A percentile compares a stretch with the other conserved stretches of the same genome.
Evolutionary conservation across 2,329 filamentous ascomycete species (phyloP).

Genomic region (Laburnicola sp.): DNA sequence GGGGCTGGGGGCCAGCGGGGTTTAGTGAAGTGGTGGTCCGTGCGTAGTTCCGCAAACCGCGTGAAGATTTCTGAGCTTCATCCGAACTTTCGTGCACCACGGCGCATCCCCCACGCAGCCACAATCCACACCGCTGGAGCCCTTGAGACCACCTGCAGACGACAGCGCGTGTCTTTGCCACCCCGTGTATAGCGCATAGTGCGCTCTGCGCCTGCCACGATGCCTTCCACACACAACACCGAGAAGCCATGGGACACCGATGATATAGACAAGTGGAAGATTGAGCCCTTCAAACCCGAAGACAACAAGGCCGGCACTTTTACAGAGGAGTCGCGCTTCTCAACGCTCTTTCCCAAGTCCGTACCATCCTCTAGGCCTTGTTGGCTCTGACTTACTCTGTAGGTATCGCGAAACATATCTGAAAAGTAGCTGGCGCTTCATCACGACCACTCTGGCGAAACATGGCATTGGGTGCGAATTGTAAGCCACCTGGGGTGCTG

Average conservation of each 20-base stretch:
- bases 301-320: conserved; percentile 87
- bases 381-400: background rate
- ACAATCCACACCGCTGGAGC: too few relatives aligned
- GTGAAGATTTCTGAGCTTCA: too few relatives aligned
- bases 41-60: too few relatives aligned
- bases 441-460: conserved; percentile 86
- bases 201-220: background rate
- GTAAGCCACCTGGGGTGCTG: too few relatives aligned
- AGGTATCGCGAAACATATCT: conserved; percentile 96
- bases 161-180: background rate
- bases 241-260: conserved; percentile 82
- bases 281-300: conserved; percentile 79
- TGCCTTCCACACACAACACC: conserved; percentile 74
- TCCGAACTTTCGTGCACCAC: too few relatives aligned
- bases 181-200: too few relatives aligned
- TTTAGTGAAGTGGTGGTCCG: too few relatives aligned
- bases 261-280: conserved; percentile 96
- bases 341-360: conserved; percentile 70
- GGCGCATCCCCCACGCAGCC: too few relatives aligned
- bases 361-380: too few relatives aligned
- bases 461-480: conserved; percentile 86
- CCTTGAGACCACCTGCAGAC: too few relatives aligned
- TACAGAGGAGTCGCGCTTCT: conserved; percentile 89
- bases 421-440: conserved; percentile 87
- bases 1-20: too few relatives aligned